Evolutionary conservation across 495 filamentous ascomycete species (phyloP).

Genomic region (Aspergillus incahuasiensis): DNA sequence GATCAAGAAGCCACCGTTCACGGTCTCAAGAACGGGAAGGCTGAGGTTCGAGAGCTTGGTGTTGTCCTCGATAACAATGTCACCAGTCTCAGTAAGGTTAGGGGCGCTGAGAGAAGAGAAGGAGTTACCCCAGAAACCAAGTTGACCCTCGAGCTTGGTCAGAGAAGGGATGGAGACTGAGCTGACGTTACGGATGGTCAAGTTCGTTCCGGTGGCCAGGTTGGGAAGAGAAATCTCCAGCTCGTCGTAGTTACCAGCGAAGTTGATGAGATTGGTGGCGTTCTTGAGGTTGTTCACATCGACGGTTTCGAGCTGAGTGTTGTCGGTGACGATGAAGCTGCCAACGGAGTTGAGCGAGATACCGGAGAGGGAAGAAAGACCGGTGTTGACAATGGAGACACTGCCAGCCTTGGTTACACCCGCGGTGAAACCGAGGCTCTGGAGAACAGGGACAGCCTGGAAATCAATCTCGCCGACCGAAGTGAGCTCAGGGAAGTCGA

Average conservation of each 20-base stretch:
- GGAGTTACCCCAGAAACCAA: conserved; percentile 79
- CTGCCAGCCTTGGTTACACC: conserved; percentile 59
- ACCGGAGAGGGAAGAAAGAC: conserved; percentile 66
- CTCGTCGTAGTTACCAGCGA: conserved; percentile 51
- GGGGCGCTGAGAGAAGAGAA: conserved; percentile 64
- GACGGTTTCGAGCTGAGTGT: conserved; percentile 63
- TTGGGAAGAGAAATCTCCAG: conserved; percentile 73
- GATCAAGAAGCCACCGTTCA: conserved; percentile 76
- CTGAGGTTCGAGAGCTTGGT: conserved; percentile 68
- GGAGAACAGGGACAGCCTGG: conserved; percentile 67
- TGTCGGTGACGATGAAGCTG: conserved; percentile 75
- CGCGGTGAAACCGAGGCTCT: conserved; percentile 57
- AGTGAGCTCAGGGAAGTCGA: conserved; percentile 60
- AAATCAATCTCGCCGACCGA: conserved; percentile 62
- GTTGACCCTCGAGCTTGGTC: conserved; percentile 64
- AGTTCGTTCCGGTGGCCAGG: conserved; percentile 71
- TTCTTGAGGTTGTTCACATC: conserved; percentile 65
- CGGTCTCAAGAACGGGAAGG: conserved; percentile 58
- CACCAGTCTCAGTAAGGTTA: conserved; percentile 74
- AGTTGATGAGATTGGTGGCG: conserved; percentile 56
- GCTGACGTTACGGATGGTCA: conserved; percentile 84
- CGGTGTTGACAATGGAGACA: conserved; percentile 78
- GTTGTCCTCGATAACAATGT: conserved; percentile 80
- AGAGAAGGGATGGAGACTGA: conserved; percentile 73
- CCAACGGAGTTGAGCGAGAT: conserved; percentile 65